These are phyloP conservation scores for Colletotrichum agaves DNA, from an alignment of 2,329 filamentous ascomycete genomes.

Conservation along the genomic window DNA sequence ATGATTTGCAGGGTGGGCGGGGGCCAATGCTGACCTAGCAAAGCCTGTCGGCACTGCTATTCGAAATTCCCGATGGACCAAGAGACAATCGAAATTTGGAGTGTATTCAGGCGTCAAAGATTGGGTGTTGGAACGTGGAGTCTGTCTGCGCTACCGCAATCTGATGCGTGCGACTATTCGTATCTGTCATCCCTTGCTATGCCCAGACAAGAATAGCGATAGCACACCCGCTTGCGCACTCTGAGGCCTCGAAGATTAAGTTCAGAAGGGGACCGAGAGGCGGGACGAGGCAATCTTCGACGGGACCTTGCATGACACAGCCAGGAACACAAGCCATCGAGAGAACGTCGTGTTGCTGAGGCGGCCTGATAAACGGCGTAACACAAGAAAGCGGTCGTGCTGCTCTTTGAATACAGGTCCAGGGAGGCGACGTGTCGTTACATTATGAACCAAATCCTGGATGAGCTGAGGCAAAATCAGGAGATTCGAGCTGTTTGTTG, in stretches of 20 bases:
- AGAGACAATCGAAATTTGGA: not conserved
- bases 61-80: conserved; percentile 1
- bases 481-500: not conserved
- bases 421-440: not conserved
- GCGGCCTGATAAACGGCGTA: not conserved
- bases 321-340: not conserved
- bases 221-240: not conserved
- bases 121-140: too few relatives aligned
- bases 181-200: conserved; percentile 4
- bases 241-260: not conserved
- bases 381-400: too few relatives aligned
- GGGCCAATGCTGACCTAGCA: conserved; percentile 22
- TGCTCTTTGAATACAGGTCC: too few relatives aligned
- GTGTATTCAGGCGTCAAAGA: not conserved
- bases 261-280: not conserved
- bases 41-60: conserved; percentile 15
- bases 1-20: conserved; percentile 28
- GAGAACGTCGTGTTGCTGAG: not conserved
- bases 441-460: not conserved
- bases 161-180: conserved; percentile 8
- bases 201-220: not conserved
- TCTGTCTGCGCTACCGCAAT: not conserved
- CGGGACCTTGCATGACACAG: not conserved
- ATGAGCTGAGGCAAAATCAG: conserved; percentile 27
- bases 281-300: not conserved